Conservation (phyloP, 2,329 filamentous ascomycete genomes). For the Geosmithia flava region DNA sequence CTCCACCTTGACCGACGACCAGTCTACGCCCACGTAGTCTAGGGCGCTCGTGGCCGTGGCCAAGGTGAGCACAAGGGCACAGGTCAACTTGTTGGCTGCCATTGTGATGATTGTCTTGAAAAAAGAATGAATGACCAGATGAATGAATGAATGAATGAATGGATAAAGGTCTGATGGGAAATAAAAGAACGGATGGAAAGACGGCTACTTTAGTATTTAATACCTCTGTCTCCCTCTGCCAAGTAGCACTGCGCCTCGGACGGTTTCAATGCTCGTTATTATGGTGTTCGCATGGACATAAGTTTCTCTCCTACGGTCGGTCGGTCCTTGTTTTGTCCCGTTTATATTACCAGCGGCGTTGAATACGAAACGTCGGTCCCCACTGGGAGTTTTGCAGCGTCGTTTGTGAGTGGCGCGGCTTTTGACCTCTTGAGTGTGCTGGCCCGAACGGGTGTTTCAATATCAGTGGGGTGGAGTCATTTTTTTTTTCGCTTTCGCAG, state of each 20-base stretch:
- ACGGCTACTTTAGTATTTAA: too few species aligned
- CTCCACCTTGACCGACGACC: conserved; percentile 54
- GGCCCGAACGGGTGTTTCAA: not conserved
- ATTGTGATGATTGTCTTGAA: not conserved
- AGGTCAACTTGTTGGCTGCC: not conserved
- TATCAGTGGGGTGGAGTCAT: not conserved
- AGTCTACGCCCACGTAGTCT: conserved; percentile 55
- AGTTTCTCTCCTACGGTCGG: too few species aligned
- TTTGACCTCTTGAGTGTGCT: not conserved
- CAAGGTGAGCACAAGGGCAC: not conserved
- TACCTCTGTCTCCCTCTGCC: too few species aligned
- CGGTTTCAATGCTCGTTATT: too few species aligned
- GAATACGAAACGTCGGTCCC: not conserved
- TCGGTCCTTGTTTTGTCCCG: not conserved
- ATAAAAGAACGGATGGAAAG: too few species aligned
- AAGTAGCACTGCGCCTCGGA: too few species aligned
- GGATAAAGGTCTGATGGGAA: too few species aligned
- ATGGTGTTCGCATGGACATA: too few species aligned
- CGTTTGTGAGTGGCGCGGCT: not conserved
- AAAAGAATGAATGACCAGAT: too few species aligned
- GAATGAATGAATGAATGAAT: too few species aligned
- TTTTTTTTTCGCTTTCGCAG: too few species aligned
- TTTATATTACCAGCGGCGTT: not conserved
- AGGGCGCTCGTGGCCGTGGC: conserved; percentile 22
- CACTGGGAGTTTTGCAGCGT: not conserved